Percentiles rank a stretch among this genome's conserved stretches.
These are phyloP conservation scores for Carex littledalei DNA, from an alignment of 176 grass and related monocot species.

Conservation along the genomic window DNA sequence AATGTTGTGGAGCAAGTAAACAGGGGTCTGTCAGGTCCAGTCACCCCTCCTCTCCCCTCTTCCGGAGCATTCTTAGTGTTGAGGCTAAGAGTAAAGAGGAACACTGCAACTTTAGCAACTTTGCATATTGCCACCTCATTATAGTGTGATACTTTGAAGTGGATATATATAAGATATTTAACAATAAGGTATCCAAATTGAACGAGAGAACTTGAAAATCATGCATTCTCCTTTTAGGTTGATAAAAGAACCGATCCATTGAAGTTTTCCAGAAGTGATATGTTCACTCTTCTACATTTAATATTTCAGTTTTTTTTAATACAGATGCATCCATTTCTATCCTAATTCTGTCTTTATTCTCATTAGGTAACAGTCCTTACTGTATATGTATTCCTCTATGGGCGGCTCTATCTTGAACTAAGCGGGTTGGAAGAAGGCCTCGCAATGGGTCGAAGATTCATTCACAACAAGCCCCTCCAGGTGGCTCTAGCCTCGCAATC, in stretches of 20 bases:
- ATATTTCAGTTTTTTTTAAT: conserved; percentile 9
- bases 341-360: conserved; percentile 18
- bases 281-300: not conserved
- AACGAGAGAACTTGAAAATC: not conserved
- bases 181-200: not conserved
- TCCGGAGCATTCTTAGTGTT: not conserved
- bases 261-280: not conserved
- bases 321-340: not conserved
- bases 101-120: not conserved
- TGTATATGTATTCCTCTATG: conserved; percentile 91
- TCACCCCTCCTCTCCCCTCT: too few relatives aligned
- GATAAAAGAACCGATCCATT: not conserved
- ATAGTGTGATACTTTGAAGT: not conserved
- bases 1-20: too few relatives aligned
- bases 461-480: conserved; percentile 75
- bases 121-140: not conserved
- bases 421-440: conserved; percentile 74
- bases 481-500: conserved; percentile 87
- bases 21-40: too few relatives aligned
- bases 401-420: conserved; percentile 79
- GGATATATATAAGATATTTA: not conserved
- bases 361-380: conserved; percentile 76
- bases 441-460: conserved; percentile 46
- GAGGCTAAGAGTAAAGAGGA: not conserved
- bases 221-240: not conserved